These are phyloP conservation scores for Paramyrothecium sp. DNA, from an alignment of 2,329 filamentous ascomycete genomes.

Conservation along the genomic window DNA sequence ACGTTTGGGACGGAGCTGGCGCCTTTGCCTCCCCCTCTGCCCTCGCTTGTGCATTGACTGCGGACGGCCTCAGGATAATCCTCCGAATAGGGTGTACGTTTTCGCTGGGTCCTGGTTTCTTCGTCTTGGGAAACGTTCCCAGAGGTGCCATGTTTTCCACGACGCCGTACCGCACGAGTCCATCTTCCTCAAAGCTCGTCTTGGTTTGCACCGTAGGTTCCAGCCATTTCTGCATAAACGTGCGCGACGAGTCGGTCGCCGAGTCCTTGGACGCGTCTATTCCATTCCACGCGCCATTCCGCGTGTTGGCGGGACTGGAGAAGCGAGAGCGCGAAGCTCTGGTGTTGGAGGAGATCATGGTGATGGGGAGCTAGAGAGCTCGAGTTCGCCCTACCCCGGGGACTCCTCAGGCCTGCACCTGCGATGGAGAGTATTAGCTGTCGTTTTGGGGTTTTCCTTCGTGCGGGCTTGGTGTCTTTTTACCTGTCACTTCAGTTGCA, in stretches of 20 bases:
- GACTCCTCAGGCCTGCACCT: slow-evolving; percentile 25
- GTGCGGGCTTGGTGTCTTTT: neutral
- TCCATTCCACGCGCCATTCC: slow-evolving; percentile 26
- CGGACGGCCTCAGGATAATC: slow-evolving; percentile 45
- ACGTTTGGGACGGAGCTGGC: slow-evolving; percentile 19
- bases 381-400: neutral
- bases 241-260: slow-evolving; percentile 37
- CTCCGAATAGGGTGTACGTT: slow-evolving; percentile 24
- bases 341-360: slow-evolving; percentile 42
- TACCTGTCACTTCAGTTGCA: slow-evolving; percentile 26
- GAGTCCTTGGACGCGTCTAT: slow-evolving; percentile 36
- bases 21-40: slow-evolving; percentile 17
- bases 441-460: neutral
- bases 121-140: slow-evolving; percentile 66
- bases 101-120: slow-evolving; percentile 28
- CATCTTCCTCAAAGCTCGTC: slow-evolving; percentile 76
- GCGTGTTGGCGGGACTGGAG: slow-evolving; percentile 48
- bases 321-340: slow-evolving; percentile 55
- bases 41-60: slow-evolving; percentile 21
- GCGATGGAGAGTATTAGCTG: slow-evolving; percentile 2
- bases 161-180: slow-evolving; percentile 71
- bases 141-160: slow-evolving; percentile 82
- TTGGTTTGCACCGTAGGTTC: slow-evolving; percentile 58
- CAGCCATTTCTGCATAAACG: slow-evolving; percentile 56
- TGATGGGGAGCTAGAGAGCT: slow-evolving; percentile 8